Evolutionary conservation across 768 basidiomycete genomes (phyloP), one percentile per base, ranked within the genome.

Genomic region (Clitopilus passeckerianus): DNA sequence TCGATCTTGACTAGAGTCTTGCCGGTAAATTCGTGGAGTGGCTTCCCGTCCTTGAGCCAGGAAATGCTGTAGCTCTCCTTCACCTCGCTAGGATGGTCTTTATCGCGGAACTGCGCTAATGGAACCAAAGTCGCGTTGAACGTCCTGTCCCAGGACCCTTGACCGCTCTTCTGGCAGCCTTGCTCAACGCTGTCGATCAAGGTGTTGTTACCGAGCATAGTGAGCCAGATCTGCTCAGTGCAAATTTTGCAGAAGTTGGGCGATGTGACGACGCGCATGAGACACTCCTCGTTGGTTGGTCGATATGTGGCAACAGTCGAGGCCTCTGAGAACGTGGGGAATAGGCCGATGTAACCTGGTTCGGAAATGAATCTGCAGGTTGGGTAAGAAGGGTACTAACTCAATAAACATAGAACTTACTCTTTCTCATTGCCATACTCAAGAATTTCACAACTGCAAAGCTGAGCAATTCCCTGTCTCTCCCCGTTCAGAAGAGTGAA

Each of bases 201-300:
- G 66, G 74, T 76, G 56, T 91, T 72, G 35, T 80, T 80, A 43
- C 71, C 68, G 8, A 91, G 77, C 23, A 91, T 81, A 14, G 83
- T 76, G 53, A 83, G 71, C 90, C 91, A 92, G 34, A 92, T 81
- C 5, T 81, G 88, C 63, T 92, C 91, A 15, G 81, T 65, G 67
- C 91, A 93, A 55, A 83, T 85, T 61, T 77, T 83, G 77, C 91
- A 92, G 68, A 92, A 89, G 66, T 87, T 82, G 58, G 89, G 85
- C 0, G 80, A 78, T 30, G 80, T 84, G 43, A 90, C 86, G 57
- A 74, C 74, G 44, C 91, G 88, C 91, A 93, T 92, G 53, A 92
- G 82, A 67, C 91, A 92, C 68, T 86, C 87, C 60, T 90, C 86
- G 63, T 91, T 90, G 2, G 90, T 92, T 3, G 91, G 91, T 20